A percentile compares a stretch with the other conserved stretches of the same genome.
Evolutionary conservation across 129 eudicot genomes (phyloP).

Genomic region (Pseudognaphalium luteoalbum): DNA sequence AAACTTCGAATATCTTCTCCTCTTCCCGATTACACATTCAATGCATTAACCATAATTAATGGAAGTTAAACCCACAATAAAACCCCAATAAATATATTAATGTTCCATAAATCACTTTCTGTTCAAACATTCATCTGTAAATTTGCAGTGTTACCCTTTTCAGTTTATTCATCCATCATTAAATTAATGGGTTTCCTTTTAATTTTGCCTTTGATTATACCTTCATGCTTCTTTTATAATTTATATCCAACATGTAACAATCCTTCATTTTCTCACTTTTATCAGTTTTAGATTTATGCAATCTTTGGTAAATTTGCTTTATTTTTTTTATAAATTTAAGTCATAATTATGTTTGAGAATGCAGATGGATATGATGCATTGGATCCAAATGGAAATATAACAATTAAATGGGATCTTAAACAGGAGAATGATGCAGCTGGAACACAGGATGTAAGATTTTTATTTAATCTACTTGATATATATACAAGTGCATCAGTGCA

Average conservation of each 20-base stretch:
- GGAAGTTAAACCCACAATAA: slow-evolving; percentile 30
- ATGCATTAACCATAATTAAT: slow-evolving; percentile 22
- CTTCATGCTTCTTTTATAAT: slow-evolving; percentile 27
- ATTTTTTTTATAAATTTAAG: neutral
- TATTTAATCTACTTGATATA: neutral
- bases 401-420: slow-evolving; percentile 70
- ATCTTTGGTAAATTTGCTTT: neutral
- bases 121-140: neutral
- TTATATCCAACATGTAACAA: slow-evolving; percentile 45
- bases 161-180: neutral
- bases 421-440: slow-evolving; percentile 36
- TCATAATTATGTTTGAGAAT: slow-evolving; percentile 5
- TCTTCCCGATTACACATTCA: slow-evolving; percentile 30
- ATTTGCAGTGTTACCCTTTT: neutral
- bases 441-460: slow-evolving; percentile 50
- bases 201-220: slow-evolving; percentile 14
- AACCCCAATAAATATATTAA: neutral
- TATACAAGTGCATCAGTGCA: slow-evolving; percentile 25
- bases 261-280: neutral
- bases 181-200: slow-evolving; percentile 38
- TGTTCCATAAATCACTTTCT: neutral
- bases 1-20: slow-evolving; percentile 36
- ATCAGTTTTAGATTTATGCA: neutral
- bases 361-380: slow-evolving; percentile 82
- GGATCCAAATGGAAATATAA: slow-evolving; percentile 75